phyloP scores from a whole-genome alignment of 179 eudicot genomes.

The Beta corolliflora region DNA sequence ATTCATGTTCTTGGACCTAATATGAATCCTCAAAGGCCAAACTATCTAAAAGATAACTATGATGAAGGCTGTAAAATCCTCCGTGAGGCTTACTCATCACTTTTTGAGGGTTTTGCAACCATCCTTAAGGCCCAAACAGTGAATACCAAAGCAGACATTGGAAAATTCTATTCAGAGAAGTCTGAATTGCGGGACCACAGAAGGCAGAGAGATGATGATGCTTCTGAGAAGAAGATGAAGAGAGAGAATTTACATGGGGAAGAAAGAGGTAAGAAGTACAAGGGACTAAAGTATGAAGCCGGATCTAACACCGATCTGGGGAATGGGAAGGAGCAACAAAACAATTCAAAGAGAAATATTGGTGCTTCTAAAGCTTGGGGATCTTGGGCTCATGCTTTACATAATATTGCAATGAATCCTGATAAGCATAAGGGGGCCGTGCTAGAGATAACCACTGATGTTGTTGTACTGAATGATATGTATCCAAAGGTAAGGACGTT shows the following conservation, averaged over 20 bases:
- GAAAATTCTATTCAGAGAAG: slow-evolving; percentile 5
- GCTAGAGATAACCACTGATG: slow-evolving; percentile 54
- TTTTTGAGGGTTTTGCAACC: slow-evolving; percentile 80
- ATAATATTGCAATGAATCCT: slow-evolving; percentile 70
- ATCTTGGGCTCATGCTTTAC: slow-evolving; percentile 78
- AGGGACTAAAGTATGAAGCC: slow-evolving; percentile 41
- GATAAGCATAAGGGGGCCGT: slow-evolving; percentile 57
- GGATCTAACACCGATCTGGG: slow-evolving; percentile 23
- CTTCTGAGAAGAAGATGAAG: slow-evolving; percentile 52
- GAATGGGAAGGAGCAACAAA: slow-evolving; percentile 33
- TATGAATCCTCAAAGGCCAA: slow-evolving; percentile 90
- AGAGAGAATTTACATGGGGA: slow-evolving; percentile 42
- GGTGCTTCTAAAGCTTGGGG: slow-evolving; percentile 58
- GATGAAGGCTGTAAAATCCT: slow-evolving; percentile 75
- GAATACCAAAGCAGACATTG: slow-evolving; percentile 14
- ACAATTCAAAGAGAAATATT: slow-evolving; percentile 27
- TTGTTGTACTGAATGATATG: slow-evolving; percentile 71
- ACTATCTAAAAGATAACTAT: slow-evolving; percentile 68
- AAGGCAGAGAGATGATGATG: slow-evolving; percentile 18
- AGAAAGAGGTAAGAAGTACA: slow-evolving; percentile 57
- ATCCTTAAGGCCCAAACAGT: slow-evolving; percentile 40
- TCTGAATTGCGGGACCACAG: slow-evolving; percentile 32
- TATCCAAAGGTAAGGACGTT: slow-evolving; percentile 73
- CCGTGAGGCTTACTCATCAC: slow-evolving; percentile 79
- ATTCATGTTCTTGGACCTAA: slow-evolving; percentile 99